Evolutionary conservation across 805 yeast species (phyloP).

Genomic region (Kregervanrija pseudodelftensis): DNA sequence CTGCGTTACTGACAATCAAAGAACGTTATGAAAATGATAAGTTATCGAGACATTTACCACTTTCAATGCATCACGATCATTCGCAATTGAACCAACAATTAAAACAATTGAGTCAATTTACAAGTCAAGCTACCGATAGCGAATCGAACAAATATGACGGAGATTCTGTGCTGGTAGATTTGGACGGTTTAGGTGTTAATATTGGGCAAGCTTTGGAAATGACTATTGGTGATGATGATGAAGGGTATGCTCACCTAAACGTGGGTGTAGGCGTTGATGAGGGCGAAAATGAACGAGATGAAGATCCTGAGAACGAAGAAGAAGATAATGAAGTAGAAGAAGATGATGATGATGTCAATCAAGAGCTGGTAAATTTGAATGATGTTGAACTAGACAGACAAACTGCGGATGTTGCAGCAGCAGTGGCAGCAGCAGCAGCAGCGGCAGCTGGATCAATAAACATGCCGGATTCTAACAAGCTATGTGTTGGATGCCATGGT

Average conservation of each 20-base stretch:
- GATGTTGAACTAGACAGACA: neutral
- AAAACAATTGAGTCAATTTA: slow-evolving; percentile 16
- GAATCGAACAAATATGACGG: slow-evolving; percentile 4
- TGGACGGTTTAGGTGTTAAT: slow-evolving; percentile 1
- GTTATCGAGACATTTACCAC: neutral
- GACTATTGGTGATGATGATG: neutral
- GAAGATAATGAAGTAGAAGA: neutral
- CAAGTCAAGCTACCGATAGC: slow-evolving; percentile 1
- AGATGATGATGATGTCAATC: no score
- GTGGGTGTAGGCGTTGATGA: slow-evolving; percentile 4
- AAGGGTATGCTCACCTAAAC: neutral
- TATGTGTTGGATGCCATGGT: slow-evolving; percentile 22
- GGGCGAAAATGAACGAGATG: slow-evolving; percentile 2
- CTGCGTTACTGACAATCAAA: no score
- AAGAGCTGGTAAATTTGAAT: no score
- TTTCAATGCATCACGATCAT: slow-evolving; percentile 19
- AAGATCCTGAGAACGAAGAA: no score
- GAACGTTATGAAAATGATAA: no score
- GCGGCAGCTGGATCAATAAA: slow-evolving; percentile 19
- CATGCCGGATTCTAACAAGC: slow-evolving; percentile 22
- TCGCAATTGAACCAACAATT: slow-evolving; percentile 26
- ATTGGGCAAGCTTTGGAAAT: neutral
- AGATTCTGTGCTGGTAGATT: slow-evolving; percentile 4
- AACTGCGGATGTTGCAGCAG: slow-evolving; percentile 11
- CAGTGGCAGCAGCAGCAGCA: slow-evolving; percentile 11